Conservation (phyloP, 2,329 filamentous ascomycete genomes). For the Cladosporium sp. region DNA sequence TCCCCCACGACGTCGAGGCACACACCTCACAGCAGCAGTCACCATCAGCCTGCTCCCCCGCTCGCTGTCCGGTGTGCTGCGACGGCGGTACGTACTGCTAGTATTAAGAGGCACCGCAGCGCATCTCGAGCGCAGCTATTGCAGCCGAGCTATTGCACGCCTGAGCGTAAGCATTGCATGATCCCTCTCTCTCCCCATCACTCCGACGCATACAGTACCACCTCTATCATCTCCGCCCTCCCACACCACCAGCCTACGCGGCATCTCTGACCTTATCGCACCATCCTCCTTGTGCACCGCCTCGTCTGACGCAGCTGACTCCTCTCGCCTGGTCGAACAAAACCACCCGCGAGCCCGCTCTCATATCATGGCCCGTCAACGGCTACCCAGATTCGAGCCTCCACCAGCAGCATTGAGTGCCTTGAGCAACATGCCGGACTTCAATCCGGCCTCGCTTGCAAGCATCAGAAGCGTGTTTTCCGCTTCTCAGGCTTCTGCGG, state of each 20-base stretch:
- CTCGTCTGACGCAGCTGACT: neutral
- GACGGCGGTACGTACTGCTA: neutral
- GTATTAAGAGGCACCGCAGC: neutral
- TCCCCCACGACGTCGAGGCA: neutral
- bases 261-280: slow-evolving; percentile 3
- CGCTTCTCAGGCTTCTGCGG: neutral
- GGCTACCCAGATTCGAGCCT: neutral
- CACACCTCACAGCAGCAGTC: neutral
- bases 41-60: neutral
- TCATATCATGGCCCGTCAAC: neutral
- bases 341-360: neutral
- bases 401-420: slow-evolving; percentile 1
- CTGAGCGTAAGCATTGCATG: slow-evolving; percentile 10
- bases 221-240: neutral
- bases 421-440: neutral
- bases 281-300: neutral
- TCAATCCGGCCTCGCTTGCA: neutral
- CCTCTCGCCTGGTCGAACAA: neutral
- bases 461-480: neutral
- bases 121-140: neutral
- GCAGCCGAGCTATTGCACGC: slow-evolving; percentile 5
- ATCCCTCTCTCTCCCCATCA: neutral
- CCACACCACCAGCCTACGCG: neutral
- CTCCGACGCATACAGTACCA: neutral
- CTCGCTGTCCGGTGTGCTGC: neutral